phyloP scores from a whole-genome alignment of 345 rosid species.

The Diplotaxis tenuifolia region DNA sequence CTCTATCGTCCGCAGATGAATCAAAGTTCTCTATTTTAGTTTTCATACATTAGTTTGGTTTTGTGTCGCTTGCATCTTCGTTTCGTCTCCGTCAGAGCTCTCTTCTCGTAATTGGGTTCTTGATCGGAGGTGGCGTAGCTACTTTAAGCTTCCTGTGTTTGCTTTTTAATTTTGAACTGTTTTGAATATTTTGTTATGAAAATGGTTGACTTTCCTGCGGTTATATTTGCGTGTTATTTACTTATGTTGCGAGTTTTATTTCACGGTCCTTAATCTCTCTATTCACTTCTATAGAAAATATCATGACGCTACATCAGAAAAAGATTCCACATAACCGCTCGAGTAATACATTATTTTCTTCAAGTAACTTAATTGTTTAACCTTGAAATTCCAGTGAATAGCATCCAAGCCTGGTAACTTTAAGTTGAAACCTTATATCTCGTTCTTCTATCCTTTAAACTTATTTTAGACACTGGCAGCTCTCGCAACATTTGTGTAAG shows the following conservation, averaged over 20 bases:
- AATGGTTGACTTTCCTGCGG: not conserved
- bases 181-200: not conserved
- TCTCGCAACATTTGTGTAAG: slow-evolving; percentile 39
- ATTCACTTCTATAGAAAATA: not conserved
- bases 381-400: no score
- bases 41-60: not conserved
- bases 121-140: slow-evolving; percentile 32
- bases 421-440: no score
- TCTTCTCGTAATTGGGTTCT: slow-evolving; percentile 34
- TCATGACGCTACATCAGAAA: not conserved
- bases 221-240: not conserved
- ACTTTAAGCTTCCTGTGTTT: not conserved
- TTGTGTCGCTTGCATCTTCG: not conserved
- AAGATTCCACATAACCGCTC: not conserved
- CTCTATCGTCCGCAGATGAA: slow-evolving; percentile 3
- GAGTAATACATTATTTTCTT: no score
- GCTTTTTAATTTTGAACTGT: not conserved
- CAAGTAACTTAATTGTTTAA: no score
- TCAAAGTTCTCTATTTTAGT: not conserved
- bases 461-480: not conserved
- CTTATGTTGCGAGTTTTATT: not conserved
- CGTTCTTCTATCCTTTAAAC: no score
- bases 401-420: slow-evolving; percentile 53
- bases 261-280: not conserved
- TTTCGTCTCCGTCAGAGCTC: not conserved